Percentiles rank a stretch among this genome's conserved stretches.
These are phyloP conservation scores for Rubus parviflorus DNA, from an alignment of 306 rosid species.

Conservation along the genomic window DNA sequence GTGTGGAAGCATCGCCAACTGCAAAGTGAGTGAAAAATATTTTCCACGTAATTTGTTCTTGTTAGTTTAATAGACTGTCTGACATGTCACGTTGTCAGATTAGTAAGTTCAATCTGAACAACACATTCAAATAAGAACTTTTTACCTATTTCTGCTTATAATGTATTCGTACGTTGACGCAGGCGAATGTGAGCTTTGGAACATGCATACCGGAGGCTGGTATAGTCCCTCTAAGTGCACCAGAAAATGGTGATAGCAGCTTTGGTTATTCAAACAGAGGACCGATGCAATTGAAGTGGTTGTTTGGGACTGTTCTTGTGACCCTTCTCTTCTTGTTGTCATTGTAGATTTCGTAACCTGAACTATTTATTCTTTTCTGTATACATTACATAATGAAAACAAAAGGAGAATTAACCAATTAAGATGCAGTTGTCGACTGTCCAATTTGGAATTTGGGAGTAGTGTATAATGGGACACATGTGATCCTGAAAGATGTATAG, in stretches of 20 bases:
- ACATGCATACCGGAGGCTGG: slow-evolving; percentile 18
- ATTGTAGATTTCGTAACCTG: slow-evolving; percentile 5
- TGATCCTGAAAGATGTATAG: neutral
- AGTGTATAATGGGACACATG: neutral
- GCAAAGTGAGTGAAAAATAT: slow-evolving; percentile 42
- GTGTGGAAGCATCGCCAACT: slow-evolving; percentile 47
- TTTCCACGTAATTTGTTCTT: neutral
- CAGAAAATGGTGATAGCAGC: neutral
- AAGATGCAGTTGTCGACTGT: neutral
- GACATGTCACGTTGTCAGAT: neutral
- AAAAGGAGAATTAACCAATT: neutral
- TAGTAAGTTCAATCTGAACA: neutral
- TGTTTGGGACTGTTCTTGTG: neutral
- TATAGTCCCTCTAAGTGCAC: neutral
- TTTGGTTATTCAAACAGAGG: slow-evolving; percentile 4
- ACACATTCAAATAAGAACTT: neutral
- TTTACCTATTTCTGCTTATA: neutral
- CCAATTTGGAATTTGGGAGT: neutral
- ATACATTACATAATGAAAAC: neutral
- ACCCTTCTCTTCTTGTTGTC: neutral
- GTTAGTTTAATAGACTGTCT: neutral
- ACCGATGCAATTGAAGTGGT: neutral
- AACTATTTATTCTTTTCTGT: neutral
- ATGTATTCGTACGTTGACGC: neutral
- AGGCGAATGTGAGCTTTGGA: slow-evolving; percentile 17